These are phyloP conservation scores for Extremus antarcticus DNA, from an alignment of 495 filamentous ascomycete genomes.

Conservation along the genomic window DNA sequence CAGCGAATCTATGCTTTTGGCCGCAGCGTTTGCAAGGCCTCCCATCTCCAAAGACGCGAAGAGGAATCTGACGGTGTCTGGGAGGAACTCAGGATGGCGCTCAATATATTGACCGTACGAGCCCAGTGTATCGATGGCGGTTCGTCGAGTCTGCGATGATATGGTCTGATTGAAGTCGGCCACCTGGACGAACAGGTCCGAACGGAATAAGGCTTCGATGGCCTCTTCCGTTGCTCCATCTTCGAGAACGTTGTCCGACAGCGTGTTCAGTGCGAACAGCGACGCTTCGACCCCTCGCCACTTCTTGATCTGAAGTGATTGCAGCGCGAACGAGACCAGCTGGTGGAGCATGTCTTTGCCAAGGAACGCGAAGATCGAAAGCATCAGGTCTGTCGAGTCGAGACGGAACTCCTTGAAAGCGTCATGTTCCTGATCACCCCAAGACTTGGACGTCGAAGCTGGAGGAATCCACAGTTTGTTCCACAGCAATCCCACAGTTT, in stretches of 20 bases:
- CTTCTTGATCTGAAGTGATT: constrained; percentile 44
- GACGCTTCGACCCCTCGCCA: constrained; percentile 77
- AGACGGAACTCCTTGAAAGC: constrained; percentile 64
- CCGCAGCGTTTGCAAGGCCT: constrained; percentile 57
- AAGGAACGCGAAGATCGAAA: constrained; percentile 55
- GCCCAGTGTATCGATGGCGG: constrained; percentile 65
- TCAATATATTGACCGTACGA: constrained; percentile 76
- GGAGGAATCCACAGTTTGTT: constrained; percentile 21
- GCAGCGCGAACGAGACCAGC: constrained; percentile 54
- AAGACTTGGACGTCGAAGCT: constrained; percentile 31
- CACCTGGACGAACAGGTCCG: constrained; percentile 51
- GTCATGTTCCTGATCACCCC: constrained; percentile 60
- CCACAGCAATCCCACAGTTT: constrained; percentile 12
- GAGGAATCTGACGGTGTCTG: constrained; percentile 67
- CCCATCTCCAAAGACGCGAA: constrained; percentile 63
- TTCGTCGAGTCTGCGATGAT: constrained; percentile 62
- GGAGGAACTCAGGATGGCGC: constrained; percentile 56
- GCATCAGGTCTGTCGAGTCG: constrained; percentile 15
- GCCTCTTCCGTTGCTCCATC: constrained; percentile 54
- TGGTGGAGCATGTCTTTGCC: constrained; percentile 56
- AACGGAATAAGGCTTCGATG: constrained; percentile 57
- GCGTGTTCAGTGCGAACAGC: constrained; percentile 63
- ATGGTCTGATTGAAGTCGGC: constrained; percentile 40
- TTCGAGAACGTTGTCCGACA: constrained; percentile 64
- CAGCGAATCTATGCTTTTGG: constrained; percentile 65